phyloP scores from a whole-genome alignment of 2,329 filamentous ascomycete species.

The Incumbomyces lentus region DNA sequence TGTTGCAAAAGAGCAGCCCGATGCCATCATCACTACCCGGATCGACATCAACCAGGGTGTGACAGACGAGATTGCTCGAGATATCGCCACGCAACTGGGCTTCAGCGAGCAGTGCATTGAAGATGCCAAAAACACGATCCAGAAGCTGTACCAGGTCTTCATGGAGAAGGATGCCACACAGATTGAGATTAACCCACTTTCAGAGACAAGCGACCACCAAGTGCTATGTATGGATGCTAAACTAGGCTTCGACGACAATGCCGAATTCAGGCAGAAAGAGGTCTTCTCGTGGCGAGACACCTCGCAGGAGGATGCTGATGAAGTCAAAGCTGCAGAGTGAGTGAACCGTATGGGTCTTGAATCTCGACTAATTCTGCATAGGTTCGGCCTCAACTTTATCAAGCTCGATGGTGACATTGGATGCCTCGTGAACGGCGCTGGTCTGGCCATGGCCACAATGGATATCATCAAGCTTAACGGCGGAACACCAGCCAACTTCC shows the following conservation, averaged over 20 bases:
- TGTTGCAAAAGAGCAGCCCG: conserved; percentile 94
- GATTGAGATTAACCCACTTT: conserved; percentile 99
- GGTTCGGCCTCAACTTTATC: conserved; percentile 89
- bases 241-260: conserved; percentile 97
- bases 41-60: conserved; percentile 92
- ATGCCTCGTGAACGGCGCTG: conserved; percentile 89
- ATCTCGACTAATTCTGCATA: conserved; percentile 17
- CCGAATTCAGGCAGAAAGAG: conserved; percentile 95
- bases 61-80: conserved; percentile 85
- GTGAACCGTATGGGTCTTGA: too few relatives aligned
- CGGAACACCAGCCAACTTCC: conserved; percentile 91
- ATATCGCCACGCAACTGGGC: conserved; percentile 82
- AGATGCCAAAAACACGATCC: conserved; percentile 88
- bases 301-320: conserved; percentile 91
- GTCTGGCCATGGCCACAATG: conserved; percentile 99
- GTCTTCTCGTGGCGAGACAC: conserved; percentile 88
- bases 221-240: conserved; percentile 99
- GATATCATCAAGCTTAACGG: conserved; percentile 99
- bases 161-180: conserved; percentile 96
- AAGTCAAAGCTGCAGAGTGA: conserved; percentile 90
- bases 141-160: conserved; percentile 99
- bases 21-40: conserved; percentile 87
- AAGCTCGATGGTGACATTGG: conserved; percentile 99
- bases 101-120: conserved; percentile 98
- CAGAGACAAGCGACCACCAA: conserved; percentile 95